phyloP scores from a whole-genome alignment of 192 early-diverging fungal species.

The Coemansia sp. region DNA sequence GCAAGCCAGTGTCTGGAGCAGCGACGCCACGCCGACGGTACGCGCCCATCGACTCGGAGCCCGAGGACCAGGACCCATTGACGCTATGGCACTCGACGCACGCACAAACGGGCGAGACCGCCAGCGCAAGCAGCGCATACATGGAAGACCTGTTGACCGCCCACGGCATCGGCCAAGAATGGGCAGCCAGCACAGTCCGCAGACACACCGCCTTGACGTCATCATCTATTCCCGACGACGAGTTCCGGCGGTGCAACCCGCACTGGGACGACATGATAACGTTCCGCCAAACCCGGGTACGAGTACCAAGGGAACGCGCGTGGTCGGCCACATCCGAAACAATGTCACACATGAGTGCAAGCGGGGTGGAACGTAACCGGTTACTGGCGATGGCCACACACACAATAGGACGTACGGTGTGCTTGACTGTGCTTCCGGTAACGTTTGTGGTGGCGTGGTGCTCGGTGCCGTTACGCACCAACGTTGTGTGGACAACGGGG shows the following conservation, averaged over 20 bases:
- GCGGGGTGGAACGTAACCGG: constrained; percentile 24
- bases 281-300: constrained; percentile 48
- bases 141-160: constrained; percentile 32
- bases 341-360: neutral
- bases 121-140: constrained; percentile 18
- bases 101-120: neutral
- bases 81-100: constrained; percentile 34
- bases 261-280: constrained; percentile 62
- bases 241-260: constrained; percentile 39
- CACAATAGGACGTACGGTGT: constrained; percentile 36
- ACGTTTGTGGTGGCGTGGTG: constrained; percentile 57
- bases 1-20: neutral
- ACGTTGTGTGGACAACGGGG: constrained; percentile 13
- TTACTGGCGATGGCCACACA: constrained; percentile 51
- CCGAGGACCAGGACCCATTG: constrained; percentile 28
- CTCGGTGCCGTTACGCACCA: constrained; percentile 57
- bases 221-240: constrained; percentile 18
- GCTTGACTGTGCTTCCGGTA: constrained; percentile 58
- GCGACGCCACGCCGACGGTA: constrained; percentile 16
- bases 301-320: constrained; percentile 11
- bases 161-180: constrained; percentile 34
- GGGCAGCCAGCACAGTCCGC: constrained; percentile 17
- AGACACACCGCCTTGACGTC: constrained; percentile 34
- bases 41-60: neutral
- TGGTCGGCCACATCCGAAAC: constrained; percentile 47